Evolutionary conservation across 331 rosid genomes (phyloP), one percentile per base, ranked within the genome.

Genomic region (Quercus phellos): DNA sequence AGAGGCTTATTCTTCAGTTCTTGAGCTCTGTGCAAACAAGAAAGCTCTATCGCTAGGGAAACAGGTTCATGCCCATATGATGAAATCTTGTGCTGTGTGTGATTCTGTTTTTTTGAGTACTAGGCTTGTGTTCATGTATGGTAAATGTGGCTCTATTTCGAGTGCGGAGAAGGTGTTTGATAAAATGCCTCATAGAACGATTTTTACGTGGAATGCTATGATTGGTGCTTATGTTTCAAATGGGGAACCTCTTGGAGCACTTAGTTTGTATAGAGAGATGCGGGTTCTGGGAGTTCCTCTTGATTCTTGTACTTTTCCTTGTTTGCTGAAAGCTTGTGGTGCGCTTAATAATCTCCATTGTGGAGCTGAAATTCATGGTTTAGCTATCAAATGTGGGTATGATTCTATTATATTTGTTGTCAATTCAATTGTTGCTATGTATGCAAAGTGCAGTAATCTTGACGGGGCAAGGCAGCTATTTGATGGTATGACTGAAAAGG

Each of bases 191-290:
- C 74, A 79, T 0, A 87, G 90, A 82, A 90, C 94, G 0, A 75
- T 90, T 85, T 92, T 87, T 70, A 85, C 91, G 12, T 92, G 96
- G 94, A 92, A 92, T 73, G 96, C 92, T 13, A 86, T 92, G 88
- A 67, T 89, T 73, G 92, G 90, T 17, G 92, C 97, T 21, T 89
- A 38, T 42, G 89, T 84, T 51, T 82, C 92, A 19, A 81, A 79
- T 59, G 89, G 89, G 70, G 83, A 85, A 55, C 88, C 88, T 56
- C 10, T 75, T 5, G 79, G 75, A 74, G 94, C 92, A 5, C 66
- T 89, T 72, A 86, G 81, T 51, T 70, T 92, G 72, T 92, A 87
- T 64, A 70, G 72, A 30, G 85, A 87, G 50, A 92, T 92, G 96
- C 75, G 93, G 56, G 75, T 42, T 72, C 74, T 73, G 38, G 92